These are phyloP conservation scores for Cryphonectria nitschkei DNA, from an alignment of 2,329 filamentous ascomycete species.

Conservation along the genomic window DNA sequence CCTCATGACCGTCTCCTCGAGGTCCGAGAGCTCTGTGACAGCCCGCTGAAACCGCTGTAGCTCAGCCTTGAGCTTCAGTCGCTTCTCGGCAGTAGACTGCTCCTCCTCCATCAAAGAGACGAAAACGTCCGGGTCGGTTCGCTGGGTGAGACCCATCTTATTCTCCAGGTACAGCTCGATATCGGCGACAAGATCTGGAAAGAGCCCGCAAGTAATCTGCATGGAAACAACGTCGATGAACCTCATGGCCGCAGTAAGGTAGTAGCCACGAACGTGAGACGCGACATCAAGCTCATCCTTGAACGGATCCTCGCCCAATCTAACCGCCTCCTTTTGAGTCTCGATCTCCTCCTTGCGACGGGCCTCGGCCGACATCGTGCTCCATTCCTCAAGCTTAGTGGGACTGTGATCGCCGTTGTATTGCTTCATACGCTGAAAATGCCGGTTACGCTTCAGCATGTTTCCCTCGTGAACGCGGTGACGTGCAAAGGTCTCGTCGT, in stretches of 20 bases:
- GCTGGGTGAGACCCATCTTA: constrained; percentile 45
- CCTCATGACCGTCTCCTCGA: constrained; percentile 35
- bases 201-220: constrained; percentile 52
- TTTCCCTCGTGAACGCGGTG: constrained; percentile 52
- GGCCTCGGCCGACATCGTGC: constrained; percentile 53
- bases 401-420: constrained; percentile 38
- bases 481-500: constrained; percentile 50
- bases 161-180: constrained; percentile 49
- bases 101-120: constrained; percentile 44
- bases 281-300: constrained; percentile 64
- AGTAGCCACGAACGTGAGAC: constrained; percentile 69
- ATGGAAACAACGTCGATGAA: constrained; percentile 63
- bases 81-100: constrained; percentile 35
- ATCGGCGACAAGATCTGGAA: constrained; percentile 47
- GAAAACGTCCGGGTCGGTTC: constrained; percentile 35
- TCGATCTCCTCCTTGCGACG: constrained; percentile 47
- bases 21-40: constrained; percentile 40
- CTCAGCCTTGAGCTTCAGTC: constrained; percentile 39
- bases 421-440: constrained; percentile 52
- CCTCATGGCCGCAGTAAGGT: constrained; percentile 65
- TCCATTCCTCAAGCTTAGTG: constrained; percentile 44
- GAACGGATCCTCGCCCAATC: constrained; percentile 62
- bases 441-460: constrained; percentile 51
- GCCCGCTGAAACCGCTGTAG: constrained; percentile 40
- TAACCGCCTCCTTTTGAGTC: constrained; percentile 47